Evolutionary conservation across 2,329 filamentous ascomycete genomes (phyloP), one percentile per base, ranked within the genome.

Genomic region (Plectosphaerella plurivora): DNA sequence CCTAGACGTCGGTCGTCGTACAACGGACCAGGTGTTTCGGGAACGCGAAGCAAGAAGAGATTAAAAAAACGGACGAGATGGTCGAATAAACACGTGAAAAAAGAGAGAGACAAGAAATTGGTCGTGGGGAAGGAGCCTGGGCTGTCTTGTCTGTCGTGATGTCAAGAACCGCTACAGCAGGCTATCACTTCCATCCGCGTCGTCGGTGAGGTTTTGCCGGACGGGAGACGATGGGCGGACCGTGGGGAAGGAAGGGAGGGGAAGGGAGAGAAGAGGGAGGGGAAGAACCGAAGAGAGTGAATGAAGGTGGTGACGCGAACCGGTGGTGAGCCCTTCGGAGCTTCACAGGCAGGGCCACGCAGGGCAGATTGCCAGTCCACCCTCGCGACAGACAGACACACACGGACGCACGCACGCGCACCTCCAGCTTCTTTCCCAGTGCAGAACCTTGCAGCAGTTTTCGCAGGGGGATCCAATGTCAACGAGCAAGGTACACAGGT

Each of bases 101-200:
- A 22, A 25, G 25, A 41, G 14, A 42, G n/a, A 11, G n/a, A 37
- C 10, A 44, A 36, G 9, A 47, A 12, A 20, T 14, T 45, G 46
- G 51, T 42, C 46, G 25, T 47, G 22, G 24, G 20, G 42, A 18
- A 25, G 42, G 48, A 18, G 47, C 33, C n/a, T 20, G 22, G 22
- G 5, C 22, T 22, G 37, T 15, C 33, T 41, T 44, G 22, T 49
- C 22, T 20, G 24, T 33, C 28, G 28, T 33, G 28, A 33, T 33
- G n/a, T 33, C 28, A 33, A 33, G 33, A 16, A 12, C 24, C 28
- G 35, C 37, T 44, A 18, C 33, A 22, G 45, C 35, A 37, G 49
- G 54, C 49, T 47, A 24, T 51, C 49, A 36, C 41, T 47, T 41
- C 25, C 47, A 24, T 42, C 50, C 47, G 25, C 52, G 52, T 45